A percentile compares a stretch with the other conserved stretches of the same genome.
Evolutionary conservation across 192 early-diverging fungal genomes (phyloP).

Genomic region (Mortierella alpina): DNA sequence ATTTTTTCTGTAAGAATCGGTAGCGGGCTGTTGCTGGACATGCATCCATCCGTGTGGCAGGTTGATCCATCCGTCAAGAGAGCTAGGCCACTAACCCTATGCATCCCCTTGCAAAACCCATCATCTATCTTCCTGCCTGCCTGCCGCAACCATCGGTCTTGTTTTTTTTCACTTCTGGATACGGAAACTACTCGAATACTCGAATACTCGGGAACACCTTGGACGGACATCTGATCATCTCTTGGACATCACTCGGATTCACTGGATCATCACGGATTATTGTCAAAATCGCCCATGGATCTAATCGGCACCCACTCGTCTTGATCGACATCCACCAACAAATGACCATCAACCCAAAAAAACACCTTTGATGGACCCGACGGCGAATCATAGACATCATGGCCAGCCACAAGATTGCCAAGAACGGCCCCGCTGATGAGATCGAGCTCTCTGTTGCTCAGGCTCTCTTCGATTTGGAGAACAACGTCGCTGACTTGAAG

Average conservation of each 20-base stretch:
- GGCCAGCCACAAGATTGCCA: constrained; percentile 58
- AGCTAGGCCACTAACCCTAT: not conserved
- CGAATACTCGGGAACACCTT: too few relatives aligned
- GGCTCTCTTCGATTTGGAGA: constrained; percentile 94
- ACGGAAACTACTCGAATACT: too few relatives aligned
- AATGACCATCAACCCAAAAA: not conserved
- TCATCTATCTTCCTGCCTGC: not conserved
- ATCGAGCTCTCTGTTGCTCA: constrained; percentile 96
- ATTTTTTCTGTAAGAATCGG: too few relatives aligned
- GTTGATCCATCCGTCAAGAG: constrained; percentile 29
- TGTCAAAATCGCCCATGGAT: too few relatives aligned
- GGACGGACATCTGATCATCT: too few relatives aligned
- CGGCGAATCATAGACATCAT: constrained; percentile 21
- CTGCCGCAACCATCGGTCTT: too few relatives aligned
- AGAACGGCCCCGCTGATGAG: constrained; percentile 71
- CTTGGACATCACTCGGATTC: too few relatives aligned
- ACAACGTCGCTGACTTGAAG: constrained; percentile 96
- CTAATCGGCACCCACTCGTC: too few relatives aligned
- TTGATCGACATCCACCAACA: not conserved
- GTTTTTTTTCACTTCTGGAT: too few relatives aligned
- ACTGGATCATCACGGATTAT: too few relatives aligned
- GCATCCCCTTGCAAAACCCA: not conserved
- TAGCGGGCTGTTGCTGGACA: too few relatives aligned
- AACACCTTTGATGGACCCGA: not conserved
- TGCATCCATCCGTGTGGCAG: too few relatives aligned